Evolutionary conservation across 2,329 filamentous ascomycete species (phyloP).

Genomic region (Pestalotiopsis sp.): DNA sequence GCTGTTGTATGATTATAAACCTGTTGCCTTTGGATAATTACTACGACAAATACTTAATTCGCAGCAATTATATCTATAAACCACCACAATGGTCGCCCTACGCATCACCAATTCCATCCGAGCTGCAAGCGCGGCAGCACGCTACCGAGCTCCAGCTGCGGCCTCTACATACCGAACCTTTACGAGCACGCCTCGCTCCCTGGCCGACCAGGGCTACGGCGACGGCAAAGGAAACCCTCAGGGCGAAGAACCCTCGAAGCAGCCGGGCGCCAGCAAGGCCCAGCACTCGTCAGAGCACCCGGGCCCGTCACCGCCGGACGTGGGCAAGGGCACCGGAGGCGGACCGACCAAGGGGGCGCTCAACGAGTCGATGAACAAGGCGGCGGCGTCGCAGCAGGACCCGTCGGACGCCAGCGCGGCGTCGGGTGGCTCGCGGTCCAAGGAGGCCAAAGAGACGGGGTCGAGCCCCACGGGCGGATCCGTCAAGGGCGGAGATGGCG

Average conservation of each 20-base stretch:
- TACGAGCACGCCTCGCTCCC: conserved; percentile 20
- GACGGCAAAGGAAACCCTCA: conserved; percentile 39
- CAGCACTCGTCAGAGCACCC: conserved; percentile 44
- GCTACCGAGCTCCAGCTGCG: conserved; percentile 21
- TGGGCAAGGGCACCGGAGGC: conserved; percentile 40
- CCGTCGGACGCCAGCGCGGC: conserved; percentile 37
- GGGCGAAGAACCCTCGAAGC: conserved; percentile 38
- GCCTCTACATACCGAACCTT: conserved; percentile 22
- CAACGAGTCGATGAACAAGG: conserved; percentile 25
- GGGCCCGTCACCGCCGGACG: conserved; percentile 41
- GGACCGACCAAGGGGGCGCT: conserved; percentile 36
- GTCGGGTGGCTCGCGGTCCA: conserved; percentile 41
- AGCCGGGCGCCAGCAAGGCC: conserved; percentile 32
- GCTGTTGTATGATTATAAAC: not conserved
- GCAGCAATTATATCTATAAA: not conserved
- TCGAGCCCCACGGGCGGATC: conserved; percentile 30
- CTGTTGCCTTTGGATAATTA: no score
- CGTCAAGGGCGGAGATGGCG: conserved; percentile 24
- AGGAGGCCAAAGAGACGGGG: conserved; percentile 41
- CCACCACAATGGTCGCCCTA: conserved; percentile 27
- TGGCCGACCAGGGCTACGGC: conserved; percentile 38
- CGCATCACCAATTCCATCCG: conserved; percentile 28
- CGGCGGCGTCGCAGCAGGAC: conserved; percentile 19
- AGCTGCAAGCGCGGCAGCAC: conserved; percentile 22
- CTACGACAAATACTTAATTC: not conserved